Base-by-base conservation (phyloP, 345 rosid species). In the Murraya paniculata region DNA sequence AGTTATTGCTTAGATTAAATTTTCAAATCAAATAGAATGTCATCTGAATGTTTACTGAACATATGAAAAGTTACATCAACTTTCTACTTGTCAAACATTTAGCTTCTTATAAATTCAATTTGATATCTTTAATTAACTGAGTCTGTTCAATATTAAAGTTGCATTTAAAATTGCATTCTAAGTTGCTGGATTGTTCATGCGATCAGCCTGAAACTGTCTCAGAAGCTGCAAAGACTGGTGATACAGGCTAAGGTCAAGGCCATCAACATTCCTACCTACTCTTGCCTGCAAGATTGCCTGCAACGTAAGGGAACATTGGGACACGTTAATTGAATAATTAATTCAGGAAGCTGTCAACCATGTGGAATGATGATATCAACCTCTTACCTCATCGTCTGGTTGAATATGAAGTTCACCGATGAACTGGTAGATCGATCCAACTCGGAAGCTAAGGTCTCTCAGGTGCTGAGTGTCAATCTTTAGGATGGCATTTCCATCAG, bases 201-300 rank as follows among this genome's bases (percentile, higher is more conserved):
- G 84, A 1, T 85, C 87, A 0, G 78, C 90, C 79, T 86, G 91
- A 75, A 95, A 92, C 82, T 88, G 86, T 73, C 95, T 84, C 41
- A 95, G 72, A 28, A 91, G 89, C 78, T 85, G 89, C 58, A 93
- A 55, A 6, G 98, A 83, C 67, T 90, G 93, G 28, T 78, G 82
- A 80, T 95, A 93, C 59, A 95, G 98, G 71, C 85, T 83, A 31
- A 95, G 89, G 77, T 95, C 97, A 25, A 95, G 86, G 74, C 98
- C 99, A 24, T 93, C 97, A 45, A 91, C 95, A 77, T 89, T 95
- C 83, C 97, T 87, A 61, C 97, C 97, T 16, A 89, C 92, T 28
- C 98, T 90, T 53, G 95, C 98, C 85, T 73, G 89, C 86, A 93
- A 83, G 55, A 91, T 75, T 11, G 86, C 94, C 98, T 95, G 89